A percentile compares a stretch with the other conserved stretches of the same genome.
phyloP scores from a whole-genome alignment of 2,329 filamentous ascomycete species.

The Shiraia bambusicola region DNA sequence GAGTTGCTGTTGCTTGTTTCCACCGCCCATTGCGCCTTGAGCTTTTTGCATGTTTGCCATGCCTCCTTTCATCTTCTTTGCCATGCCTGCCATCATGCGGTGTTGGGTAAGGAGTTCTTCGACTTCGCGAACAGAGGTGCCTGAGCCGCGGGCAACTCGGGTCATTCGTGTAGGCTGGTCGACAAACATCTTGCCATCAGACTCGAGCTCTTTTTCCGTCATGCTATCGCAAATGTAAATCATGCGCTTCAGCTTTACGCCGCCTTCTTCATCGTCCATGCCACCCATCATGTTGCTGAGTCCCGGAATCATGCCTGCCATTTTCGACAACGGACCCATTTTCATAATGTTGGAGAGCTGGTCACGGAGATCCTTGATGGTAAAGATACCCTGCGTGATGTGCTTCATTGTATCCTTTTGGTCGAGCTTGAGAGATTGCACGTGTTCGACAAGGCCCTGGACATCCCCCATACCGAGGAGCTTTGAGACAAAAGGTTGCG shows the following conservation, averaged over 20 bases:
- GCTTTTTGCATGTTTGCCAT: slow-evolving; percentile 98
- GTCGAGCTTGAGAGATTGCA: slow-evolving; percentile 91
- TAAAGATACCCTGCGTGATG: slow-evolving; percentile 95
- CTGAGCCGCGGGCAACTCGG: slow-evolving; percentile 82
- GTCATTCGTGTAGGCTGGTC: slow-evolving; percentile 93
- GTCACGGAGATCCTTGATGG: slow-evolving; percentile 88
- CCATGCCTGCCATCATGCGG: slow-evolving; percentile 98
- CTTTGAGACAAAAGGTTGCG: slow-evolving; percentile 90
- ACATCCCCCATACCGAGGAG: slow-evolving; percentile 97
- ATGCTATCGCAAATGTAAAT: slow-evolving; percentile 99
- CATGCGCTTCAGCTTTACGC: slow-evolving; percentile 92
- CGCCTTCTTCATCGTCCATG: slow-evolving; percentile 97
- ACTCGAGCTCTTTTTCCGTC: slow-evolving; percentile 93
- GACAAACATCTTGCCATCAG: slow-evolving; percentile 90
- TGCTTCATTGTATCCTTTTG: slow-evolving; percentile 99
- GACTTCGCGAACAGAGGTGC: slow-evolving; percentile 87
- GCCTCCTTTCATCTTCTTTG: slow-evolving; percentile 96
- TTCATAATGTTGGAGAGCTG: slow-evolving; percentile 99
- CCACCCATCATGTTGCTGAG: slow-evolving; percentile 91
- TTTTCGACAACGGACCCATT: slow-evolving; percentile 96
- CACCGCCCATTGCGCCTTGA: slow-evolving; percentile 85
- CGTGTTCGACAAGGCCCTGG: slow-evolving; percentile 90
- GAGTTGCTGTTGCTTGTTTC: slow-evolving; percentile 89
- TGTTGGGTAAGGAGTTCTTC: slow-evolving; percentile 98
- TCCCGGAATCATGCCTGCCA: slow-evolving; percentile 98